These are phyloP conservation scores for Diaporthe caulivora DNA, from an alignment of 2,329 filamentous ascomycete species.

Conservation along the genomic window DNA sequence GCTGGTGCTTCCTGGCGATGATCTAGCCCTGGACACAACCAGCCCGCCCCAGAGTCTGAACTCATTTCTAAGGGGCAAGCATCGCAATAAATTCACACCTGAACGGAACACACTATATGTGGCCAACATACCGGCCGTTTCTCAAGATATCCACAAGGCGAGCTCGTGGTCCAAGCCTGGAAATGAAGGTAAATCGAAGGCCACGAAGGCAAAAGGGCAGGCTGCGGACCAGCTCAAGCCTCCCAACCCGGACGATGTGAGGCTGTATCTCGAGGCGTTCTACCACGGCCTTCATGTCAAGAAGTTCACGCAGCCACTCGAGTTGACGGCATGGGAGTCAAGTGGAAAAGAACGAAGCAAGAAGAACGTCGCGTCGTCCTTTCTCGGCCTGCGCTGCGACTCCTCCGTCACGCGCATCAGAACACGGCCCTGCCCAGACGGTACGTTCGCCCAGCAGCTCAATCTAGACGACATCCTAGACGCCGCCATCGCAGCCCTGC, in stretches of 20 bases:
- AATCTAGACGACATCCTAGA: constrained; percentile 74
- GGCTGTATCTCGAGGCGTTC: constrained; percentile 56
- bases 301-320: constrained; percentile 52
- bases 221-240: constrained; percentile 44
- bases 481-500: constrained; percentile 64
- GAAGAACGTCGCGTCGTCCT: constrained; percentile 42
- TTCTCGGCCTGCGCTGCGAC: constrained; percentile 59
- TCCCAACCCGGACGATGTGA: constrained; percentile 47
- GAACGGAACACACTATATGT: constrained; percentile 67
- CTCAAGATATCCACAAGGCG: constrained; percentile 52
- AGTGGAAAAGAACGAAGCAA: constrained; percentile 18
- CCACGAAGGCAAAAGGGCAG: constrained; percentile 58
- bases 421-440: constrained; percentile 60
- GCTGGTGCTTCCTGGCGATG: constrained; percentile 70
- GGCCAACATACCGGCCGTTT: constrained; percentile 57
- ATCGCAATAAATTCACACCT: constrained; percentile 62
- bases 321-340: constrained; percentile 63
- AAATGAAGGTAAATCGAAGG: constrained; percentile 49
- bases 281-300: constrained; percentile 68
- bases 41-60: constrained; percentile 64
- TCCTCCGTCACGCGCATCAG: constrained; percentile 61
- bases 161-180: constrained; percentile 57
- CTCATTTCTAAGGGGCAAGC: constrained; percentile 59
- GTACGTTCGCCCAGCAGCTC: constrained; percentile 62
- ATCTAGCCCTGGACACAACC: constrained; percentile 65